These are phyloP conservation scores for Gossypium gossypioides DNA, from an alignment of 441 rosid genomes.

Conservation along the genomic window DNA sequence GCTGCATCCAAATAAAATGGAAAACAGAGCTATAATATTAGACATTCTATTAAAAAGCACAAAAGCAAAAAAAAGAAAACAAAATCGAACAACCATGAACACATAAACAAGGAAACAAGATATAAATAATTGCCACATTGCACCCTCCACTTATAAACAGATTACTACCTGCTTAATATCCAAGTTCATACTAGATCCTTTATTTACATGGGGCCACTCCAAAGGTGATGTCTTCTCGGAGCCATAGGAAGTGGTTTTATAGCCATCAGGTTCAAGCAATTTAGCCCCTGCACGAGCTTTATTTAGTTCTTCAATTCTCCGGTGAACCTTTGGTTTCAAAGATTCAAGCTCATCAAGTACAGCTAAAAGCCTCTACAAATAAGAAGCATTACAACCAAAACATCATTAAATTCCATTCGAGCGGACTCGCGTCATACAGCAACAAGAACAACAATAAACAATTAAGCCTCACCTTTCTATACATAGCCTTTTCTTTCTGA, in stretches of 20 bases:
- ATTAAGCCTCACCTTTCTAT: constrained; percentile 57
- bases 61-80: neutral
- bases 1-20: constrained; percentile 37
- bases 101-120: neutral
- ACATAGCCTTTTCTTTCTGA: constrained; percentile 45
- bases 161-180: constrained; percentile 37
- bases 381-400: constrained; percentile 15
- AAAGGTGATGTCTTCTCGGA: constrained; percentile 28
- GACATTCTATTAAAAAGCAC: neutral
- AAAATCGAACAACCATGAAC: neutral
- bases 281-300: constrained; percentile 25
- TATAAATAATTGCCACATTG: neutral
- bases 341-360: constrained; percentile 74
- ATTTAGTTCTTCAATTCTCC: constrained; percentile 44
- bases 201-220: constrained; percentile 36
- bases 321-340: constrained; percentile 64
- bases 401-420: neutral
- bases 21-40: neutral
- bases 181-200: constrained; percentile 24
- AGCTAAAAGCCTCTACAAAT: constrained; percentile 47
- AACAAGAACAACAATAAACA: neutral
- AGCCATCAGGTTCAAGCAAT: constrained; percentile 31
- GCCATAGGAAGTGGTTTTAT: constrained; percentile 21
- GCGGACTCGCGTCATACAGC: neutral
- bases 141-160: neutral